Evolutionary conservation across 192 early-diverging fungal species (phyloP), one percentile per base, ranked within the genome.

Genomic region (Podila epicladia): DNA sequence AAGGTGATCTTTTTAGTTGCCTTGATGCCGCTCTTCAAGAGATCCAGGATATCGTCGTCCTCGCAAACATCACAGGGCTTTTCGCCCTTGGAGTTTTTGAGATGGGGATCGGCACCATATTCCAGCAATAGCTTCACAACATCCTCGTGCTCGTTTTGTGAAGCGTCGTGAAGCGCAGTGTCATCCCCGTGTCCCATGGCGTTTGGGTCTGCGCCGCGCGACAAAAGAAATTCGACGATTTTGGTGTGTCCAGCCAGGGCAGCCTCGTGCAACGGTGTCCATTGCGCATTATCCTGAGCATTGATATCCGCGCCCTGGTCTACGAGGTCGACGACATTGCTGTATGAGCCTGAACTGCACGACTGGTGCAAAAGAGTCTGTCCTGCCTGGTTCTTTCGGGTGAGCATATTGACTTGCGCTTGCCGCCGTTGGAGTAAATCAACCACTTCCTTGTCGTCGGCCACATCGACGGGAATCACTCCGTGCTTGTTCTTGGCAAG

Each of bases 91-190:
- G 82, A 61, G 65, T 88, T 86, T 55, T 69, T 74, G 58, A 80
- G 70, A 33, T 86, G 70, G 0, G 82, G 65, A 48, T 90, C 85
- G 3, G 89, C 87, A 31, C 86, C 86, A 55, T 78, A 74, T 45
- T 85, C 82, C 17, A 90, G 73, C 17, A 90, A 64, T 32, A 83
- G 61, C 17, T 60, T 61, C 6, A 90, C 85, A 26, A 90, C 75
- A 29, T 77, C 73, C 26, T 63, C 75, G 53, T 90, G 86, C 3
- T 86, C 88, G 55, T 89, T 86, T 24, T 89, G 83, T 26, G 90
- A 87, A 9, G 93, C 92, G 28, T 92, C 86, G 59, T 94, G 93
- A 24, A 94, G 73, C 6, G 90, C 88, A 6, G 92, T 92, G 51
- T 89, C 83, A 20, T 85, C 84, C 13, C 88, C 87, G 53, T 89